These are phyloP conservation scores for Betula pendula DNA, from an alignment of 306 rosid genomes.

Conservation along the genomic window DNA sequence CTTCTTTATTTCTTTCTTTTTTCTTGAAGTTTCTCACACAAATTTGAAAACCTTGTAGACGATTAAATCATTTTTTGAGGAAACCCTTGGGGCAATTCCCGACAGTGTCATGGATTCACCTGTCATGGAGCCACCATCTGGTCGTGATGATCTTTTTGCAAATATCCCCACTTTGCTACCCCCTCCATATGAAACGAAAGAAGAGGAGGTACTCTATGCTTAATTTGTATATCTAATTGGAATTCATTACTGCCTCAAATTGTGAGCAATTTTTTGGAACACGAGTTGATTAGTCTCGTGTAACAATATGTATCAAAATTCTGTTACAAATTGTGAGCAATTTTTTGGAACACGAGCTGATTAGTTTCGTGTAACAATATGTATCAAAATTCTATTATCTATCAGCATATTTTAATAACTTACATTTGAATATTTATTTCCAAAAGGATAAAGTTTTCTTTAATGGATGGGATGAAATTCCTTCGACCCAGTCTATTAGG, in stretches of 20 bases:
- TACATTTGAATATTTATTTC: constrained; percentile 1
- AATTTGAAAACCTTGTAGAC: constrained; percentile 55
- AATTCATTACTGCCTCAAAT: not conserved
- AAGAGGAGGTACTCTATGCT: constrained; percentile 46
- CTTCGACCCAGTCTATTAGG: too few relatives aligned
- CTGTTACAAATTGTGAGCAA: not conserved
- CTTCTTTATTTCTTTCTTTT: constrained; percentile 20
- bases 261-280: constrained; percentile 20
- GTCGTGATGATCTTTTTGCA: constrained; percentile 63
- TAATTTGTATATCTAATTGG: constrained; percentile 32
- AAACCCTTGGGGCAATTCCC: constrained; percentile 81
- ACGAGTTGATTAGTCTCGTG: constrained; percentile 12
- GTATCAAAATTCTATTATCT: not conserved
- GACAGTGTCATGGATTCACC: constrained; percentile 78
- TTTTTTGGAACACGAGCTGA: constrained; percentile 20
- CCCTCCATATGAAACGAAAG: constrained; percentile 55
- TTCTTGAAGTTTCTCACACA: constrained; percentile 26
- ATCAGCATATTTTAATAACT: not conserved
- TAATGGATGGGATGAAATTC: too few relatives aligned
- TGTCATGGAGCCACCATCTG: constrained; percentile 40
- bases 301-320: constrained; percentile 9
- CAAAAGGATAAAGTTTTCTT: not conserved
- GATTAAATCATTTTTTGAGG: constrained; percentile 78
- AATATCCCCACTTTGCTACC: constrained; percentile 57
- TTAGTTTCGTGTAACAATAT: constrained; percentile 17